Base-by-base conservation (phyloP, 2,329 filamentous ascomycete species). In the Bimuria novae-zelandiae region DNA sequence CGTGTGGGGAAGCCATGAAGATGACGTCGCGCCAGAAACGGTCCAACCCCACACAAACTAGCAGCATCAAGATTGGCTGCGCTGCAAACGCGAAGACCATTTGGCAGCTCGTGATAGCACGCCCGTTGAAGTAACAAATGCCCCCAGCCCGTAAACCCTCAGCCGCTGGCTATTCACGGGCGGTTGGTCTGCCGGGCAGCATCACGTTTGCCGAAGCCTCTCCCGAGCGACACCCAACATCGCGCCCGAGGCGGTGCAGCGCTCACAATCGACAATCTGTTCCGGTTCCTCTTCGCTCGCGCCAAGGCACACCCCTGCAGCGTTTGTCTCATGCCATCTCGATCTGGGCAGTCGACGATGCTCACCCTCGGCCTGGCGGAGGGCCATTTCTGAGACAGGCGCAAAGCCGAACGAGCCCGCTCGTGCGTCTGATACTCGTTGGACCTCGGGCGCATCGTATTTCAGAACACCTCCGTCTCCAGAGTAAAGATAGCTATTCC, bases 271-370 rank as follows among this genome's bases (percentile, higher is more conserved):
- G 16, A 21, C 16, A 4, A 32, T 11, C 51, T 25, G 59, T 64
- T 67, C 67, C 67, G 65, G 60, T 67, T 63, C 57, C 57, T 64
- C 61, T 55, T 65, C 67, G 67, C 65, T 52, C 27, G 41, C 33
- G 33, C 22, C 58, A 57, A 56, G 51, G 51, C 48, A 52, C 32
- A 56, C 40, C 60, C 63, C 60, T 63, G 59, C 54, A 42, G 33
- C 40, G 22, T 45, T 55, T 51, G 59, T 59, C 30, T 37, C 39
- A 49, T 27, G 47, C 53, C 44, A 12, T 46, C 14, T 44, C 51
- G 32, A 40, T 54, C 45, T 29, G 25, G 40, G 17, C 42, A 43
- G 2, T 55, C 41, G 37, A 51, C 48, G 29, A 55, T 43, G 29
- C 25, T 32, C 33, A 49, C 55, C 39, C 48, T 64, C 67, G 67